Evolutionary conservation across 768 basidiomycete species (phyloP).

Genomic region (Amanita pseudoporphyria): DNA sequence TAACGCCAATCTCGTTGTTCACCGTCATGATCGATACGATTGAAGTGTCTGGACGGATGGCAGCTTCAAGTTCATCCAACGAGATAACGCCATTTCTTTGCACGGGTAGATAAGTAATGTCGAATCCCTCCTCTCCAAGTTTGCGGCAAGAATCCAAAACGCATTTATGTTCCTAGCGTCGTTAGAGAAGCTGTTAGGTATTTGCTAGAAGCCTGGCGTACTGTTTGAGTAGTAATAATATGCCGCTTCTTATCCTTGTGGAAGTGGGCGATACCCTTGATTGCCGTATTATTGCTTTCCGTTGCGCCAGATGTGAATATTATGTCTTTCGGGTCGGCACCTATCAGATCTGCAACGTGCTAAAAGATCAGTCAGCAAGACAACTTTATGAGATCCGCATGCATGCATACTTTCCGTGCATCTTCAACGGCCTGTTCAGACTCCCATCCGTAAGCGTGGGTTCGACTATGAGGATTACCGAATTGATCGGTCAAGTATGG

Average conservation of each 20-base stretch:
- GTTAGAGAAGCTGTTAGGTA: background rate
- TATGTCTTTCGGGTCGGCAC: conserved; percentile 92
- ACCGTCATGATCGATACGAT: conserved; percentile 98
- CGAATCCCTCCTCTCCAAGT: conserved; percentile 93
- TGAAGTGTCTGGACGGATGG: conserved; percentile 88
- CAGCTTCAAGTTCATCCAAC: conserved; percentile 68
- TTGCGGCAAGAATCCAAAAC: conserved; percentile 96
- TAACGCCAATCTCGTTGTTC: conserved; percentile 99
- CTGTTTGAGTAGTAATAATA: conserved; percentile 91
- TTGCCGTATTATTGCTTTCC: conserved; percentile 94
- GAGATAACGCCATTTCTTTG: conserved; percentile 75
- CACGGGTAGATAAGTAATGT: conserved; percentile 96
- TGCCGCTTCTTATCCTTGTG: conserved; percentile 90
- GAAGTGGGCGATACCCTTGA: conserved; percentile 95
- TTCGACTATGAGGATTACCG: conserved; percentile 96
- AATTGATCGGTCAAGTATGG: conserved; percentile 93
- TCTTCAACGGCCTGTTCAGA: conserved; percentile 91
- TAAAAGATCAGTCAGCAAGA: conserved; percentile 20
- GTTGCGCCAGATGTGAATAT: conserved; percentile 98
- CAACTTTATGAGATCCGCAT: background rate
- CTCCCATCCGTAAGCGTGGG: conserved; percentile 99
- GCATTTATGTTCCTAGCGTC: conserved; percentile 88
- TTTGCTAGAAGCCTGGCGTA: conserved; percentile 25
- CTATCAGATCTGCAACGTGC: conserved; percentile 88
- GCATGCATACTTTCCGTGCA: conserved; percentile 60